A percentile compares a stretch with the other conserved stretches of the same genome.
Conservation (phyloP, 495 filamentous ascomycete genomes). For the Entonaema liquescens region DNA sequence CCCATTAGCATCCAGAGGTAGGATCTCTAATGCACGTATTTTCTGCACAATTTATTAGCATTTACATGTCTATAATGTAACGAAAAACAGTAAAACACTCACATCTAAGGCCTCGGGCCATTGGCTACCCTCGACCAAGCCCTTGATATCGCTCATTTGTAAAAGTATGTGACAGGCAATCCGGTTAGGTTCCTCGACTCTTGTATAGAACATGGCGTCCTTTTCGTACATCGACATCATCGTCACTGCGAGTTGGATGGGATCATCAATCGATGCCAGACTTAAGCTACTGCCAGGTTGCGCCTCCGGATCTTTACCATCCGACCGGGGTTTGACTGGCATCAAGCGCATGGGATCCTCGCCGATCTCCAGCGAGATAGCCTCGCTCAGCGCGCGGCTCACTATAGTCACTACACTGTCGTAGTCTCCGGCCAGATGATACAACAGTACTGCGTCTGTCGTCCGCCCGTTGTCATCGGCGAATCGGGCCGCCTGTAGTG, state of each 20-base stretch:
- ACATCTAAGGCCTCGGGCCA: slow-evolving; percentile 87
- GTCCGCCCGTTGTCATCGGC: slow-evolving; percentile 93
- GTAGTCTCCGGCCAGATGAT: slow-evolving; percentile 93
- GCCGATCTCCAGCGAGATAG: slow-evolving; percentile 81
- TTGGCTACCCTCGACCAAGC: slow-evolving; percentile 68
- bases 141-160: slow-evolving; percentile 79
- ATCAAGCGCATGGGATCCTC: slow-evolving; percentile 76
- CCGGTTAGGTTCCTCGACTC: slow-evolving; percentile 71
- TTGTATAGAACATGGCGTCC: slow-evolving; percentile 75
- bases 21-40: slow-evolving; percentile 75
- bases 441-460: slow-evolving; percentile 91
- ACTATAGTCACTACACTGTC: slow-evolving; percentile 88
- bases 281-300: slow-evolving; percentile 71
- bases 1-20: slow-evolving; percentile 76
- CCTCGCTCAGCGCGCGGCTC: slow-evolving; percentile 89
- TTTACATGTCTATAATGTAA: neutral
- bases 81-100: slow-evolving; percentile 53
- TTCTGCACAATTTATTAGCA: slow-evolving; percentile 60
- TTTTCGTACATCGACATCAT: slow-evolving; percentile 83
- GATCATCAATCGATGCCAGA: slow-evolving; percentile 86
- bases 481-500: slow-evolving; percentile 84
- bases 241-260: slow-evolving; percentile 75
- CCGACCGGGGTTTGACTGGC: slow-evolving; percentile 74
- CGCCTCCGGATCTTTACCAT: slow-evolving; percentile 43
- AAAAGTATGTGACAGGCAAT: slow-evolving; percentile 76